Evolutionary conservation across 768 basidiomycete species (phyloP), one percentile per base, ranked within the genome.

Genomic region (Russula lepida): DNA sequence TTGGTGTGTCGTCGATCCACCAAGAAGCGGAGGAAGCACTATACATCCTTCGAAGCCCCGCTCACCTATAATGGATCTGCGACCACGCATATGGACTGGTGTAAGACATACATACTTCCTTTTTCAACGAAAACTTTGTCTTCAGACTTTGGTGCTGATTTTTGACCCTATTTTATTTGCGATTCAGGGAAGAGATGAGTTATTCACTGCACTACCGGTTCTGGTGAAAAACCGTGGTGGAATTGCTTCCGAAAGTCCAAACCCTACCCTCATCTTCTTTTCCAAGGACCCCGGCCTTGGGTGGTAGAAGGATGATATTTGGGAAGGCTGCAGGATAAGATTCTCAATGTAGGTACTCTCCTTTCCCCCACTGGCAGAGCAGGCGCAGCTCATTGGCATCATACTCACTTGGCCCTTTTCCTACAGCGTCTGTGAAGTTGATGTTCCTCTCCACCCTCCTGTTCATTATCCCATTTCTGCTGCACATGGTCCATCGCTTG

Each of bases 271-370:
- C 37, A 48, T 58, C 13, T 54, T 63, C 15, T 63, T 63, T 21
- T 49, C 62, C 21, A 57, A 48, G 28, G 46, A 53, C 2, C 2
- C 21, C 11, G 49, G 53, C n/a, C 62, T 65, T 5, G 64, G 64
- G 17, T 54, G 56, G 54, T 64, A 57, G 56, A 35, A 32, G 19
- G 35, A 54, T n/a, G 62, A 65, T 25, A 27, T 50, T 50, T 65
- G 64, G 64, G 62, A 63, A 3, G 54, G 49, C 15, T 53, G 64
- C 9, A 55, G 6, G n/a, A 46, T 63, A 2, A 28, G 13, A 7
- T 65, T 65, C 39, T 65, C 64, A 2, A 63, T 65, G 64, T 65
- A 32, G 25, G 57, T 47, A 9, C n/a, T 50, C 25, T 33, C 11
- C 8, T 25, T 6, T 48, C 19, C 15, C 39, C 7, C 8, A n/a